Percentiles rank a stretch among this genome's conserved stretches.
Evolutionary conservation across 768 basidiomycete species (phyloP).

Genomic region (Gyrodon lividus): DNA sequence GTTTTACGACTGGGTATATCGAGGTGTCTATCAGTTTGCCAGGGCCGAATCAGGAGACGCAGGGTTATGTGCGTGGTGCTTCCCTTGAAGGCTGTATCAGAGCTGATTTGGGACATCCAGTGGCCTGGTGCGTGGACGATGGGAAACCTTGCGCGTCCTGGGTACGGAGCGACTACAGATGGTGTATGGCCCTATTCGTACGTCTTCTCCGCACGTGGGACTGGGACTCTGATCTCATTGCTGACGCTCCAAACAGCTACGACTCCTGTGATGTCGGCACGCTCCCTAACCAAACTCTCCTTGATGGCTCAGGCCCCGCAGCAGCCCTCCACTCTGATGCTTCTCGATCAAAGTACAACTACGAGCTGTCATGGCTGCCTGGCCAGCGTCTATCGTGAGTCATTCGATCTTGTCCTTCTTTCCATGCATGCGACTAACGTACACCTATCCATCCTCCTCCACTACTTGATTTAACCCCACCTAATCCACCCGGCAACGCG

Average conservation of each 20-base stretch:
- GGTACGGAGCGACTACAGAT: constrained; percentile 76
- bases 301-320: constrained; percentile 52
- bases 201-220: constrained; percentile 14
- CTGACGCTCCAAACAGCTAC: constrained; percentile 35
- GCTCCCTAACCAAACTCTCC: constrained; percentile 48
- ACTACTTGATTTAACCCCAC: background rate
- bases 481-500: background rate
- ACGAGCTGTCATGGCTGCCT: constrained; percentile 66
- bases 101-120: constrained; percentile 28
- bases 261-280: constrained; percentile 60
- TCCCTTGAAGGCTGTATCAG: background rate
- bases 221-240: background rate
- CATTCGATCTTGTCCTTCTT: background rate
- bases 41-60: constrained; percentile 51
- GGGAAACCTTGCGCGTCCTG: constrained; percentile 84
- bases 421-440: too few relatives aligned
- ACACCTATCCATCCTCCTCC: background rate
- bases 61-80: constrained; percentile 41
- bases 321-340: constrained; percentile 56
- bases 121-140: constrained; percentile 90
- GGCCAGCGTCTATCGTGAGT: constrained; percentile 76
- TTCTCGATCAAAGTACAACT: constrained; percentile 51
- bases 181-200: constrained; percentile 84
- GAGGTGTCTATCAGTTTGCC: constrained; percentile 65
- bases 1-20: constrained; percentile 74